Base-by-base conservation (phyloP, 495 filamentous ascomycete species). In the Penicillium cataractarum region DNA sequence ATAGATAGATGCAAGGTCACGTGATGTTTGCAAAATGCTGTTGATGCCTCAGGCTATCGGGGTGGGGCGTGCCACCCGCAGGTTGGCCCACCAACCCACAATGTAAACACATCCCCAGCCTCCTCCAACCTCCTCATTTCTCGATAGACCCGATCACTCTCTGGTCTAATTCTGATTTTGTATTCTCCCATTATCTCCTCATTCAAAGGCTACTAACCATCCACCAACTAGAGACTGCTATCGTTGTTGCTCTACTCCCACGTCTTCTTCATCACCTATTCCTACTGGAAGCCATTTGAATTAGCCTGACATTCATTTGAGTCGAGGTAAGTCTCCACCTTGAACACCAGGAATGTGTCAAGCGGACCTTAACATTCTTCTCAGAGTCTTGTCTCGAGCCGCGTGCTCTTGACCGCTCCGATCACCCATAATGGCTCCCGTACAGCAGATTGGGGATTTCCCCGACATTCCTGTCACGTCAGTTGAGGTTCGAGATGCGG, bases 121-220 rank as follows among this genome's bases (percentile, higher is more conserved):
- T 74, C 73, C 67, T 68, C 75, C 77, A 80, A 76, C 77, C 77
- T 75, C 77, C 77, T 58, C 72, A 73, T 65, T 79, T 79, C 55
- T 32, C 53, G 39, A 40, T 32, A n/a, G n/a, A 37, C 35, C 54
- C 22, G 55, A 54, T 39, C 51, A 69, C 26, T 52, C 40, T 56
- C 58, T 51, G 58, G 55, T 49, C 50, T 35, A 56, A 55, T 58
- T 54, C 54, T 67, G 32, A n/a, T 55, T 65, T 52, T 32, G 51
- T 50, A 60, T 42, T 58, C 37, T 61, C 63, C 57, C 66, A 46
- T 51, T 27, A 37, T 50, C 35, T 21, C 24, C 26, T 60, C 19
- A 40, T 56, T 40, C 54, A 39, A 2, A 55, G 21, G 32, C 52
- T 29, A 62, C 57, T 65, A 39, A 66, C 52, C 26, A 3, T 15